These are phyloP conservation scores for Furcasterigmium sp. DNA, from an alignment of 2,329 filamentous ascomycete genomes.

Conservation along the genomic window DNA sequence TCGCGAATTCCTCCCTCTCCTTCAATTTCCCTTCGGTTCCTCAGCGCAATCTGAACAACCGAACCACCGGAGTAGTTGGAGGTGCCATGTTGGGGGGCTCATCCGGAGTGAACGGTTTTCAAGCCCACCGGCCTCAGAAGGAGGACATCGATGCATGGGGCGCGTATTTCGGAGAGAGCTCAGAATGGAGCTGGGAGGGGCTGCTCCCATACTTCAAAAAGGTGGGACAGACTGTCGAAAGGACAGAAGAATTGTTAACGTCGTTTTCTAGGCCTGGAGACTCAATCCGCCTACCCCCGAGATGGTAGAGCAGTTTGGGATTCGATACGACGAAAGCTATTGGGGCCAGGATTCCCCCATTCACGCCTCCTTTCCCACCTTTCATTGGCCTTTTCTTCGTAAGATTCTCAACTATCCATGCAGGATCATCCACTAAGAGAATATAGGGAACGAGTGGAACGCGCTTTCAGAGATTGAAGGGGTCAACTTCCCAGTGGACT, in stretches of 20 bases:
- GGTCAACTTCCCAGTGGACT: constrained; percentile 17
- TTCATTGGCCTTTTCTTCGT: constrained; percentile 15
- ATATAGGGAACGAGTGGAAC: constrained; percentile 15
- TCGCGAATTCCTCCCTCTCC: constrained; percentile 1
- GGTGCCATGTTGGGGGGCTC: constrained; percentile 21
- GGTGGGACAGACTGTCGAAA: too few relatives aligned
- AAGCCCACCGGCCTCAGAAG: constrained; percentile 18
- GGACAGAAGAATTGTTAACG: neutral
- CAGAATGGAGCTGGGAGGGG: constrained; percentile 20
- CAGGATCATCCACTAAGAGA: too few relatives aligned
- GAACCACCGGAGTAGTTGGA: constrained; percentile 10
- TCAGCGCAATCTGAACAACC: constrained; percentile 10
- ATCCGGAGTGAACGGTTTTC: constrained; percentile 20
- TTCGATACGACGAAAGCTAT: constrained; percentile 18
- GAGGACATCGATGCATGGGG: constrained; percentile 22
- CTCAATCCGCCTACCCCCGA: constrained; percentile 15
- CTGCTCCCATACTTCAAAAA: constrained; percentile 22
- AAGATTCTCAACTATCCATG: too few relatives aligned
- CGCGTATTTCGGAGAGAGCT: constrained; percentile 12
- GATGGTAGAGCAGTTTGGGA: constrained; percentile 14
- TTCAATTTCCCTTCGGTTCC: constrained; percentile 11
- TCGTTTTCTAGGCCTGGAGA: constrained; percentile 12
- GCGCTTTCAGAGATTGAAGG: constrained; percentile 15
- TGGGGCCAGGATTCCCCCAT: constrained; percentile 16
- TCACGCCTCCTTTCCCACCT: constrained; percentile 18